A percentile compares a stretch with the other conserved stretches of the same genome.
phyloP scores from a whole-genome alignment of 2,329 filamentous ascomycete genomes.

The Aspergillus neoniger region DNA sequence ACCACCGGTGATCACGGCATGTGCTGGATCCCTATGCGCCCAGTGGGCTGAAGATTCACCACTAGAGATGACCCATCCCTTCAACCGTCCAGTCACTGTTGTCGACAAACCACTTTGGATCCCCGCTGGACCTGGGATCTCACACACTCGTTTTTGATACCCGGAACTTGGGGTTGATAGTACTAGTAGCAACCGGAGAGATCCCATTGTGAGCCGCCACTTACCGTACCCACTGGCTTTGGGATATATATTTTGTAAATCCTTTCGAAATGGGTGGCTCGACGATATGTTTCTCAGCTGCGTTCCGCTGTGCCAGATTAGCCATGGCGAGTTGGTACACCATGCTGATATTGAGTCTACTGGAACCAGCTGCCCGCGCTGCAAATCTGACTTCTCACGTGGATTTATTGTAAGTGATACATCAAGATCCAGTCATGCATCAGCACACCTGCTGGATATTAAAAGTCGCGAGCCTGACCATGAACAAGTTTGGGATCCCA shows the following conservation, averaged over 20 bases:
- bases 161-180: background rate
- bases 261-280: background rate
- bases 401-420: conserved; percentile 30
- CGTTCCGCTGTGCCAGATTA: background rate
- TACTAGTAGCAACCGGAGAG: background rate
- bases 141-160: background rate
- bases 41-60: conserved; percentile 11
- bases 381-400: conserved; percentile 30
- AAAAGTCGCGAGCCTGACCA: conserved; percentile 11
- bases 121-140: background rate
- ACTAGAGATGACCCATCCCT: background rate
- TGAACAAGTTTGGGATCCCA: conserved; percentile 31
- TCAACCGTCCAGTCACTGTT: background rate
- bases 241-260: conserved; percentile 2
- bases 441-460: background rate
- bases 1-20: conserved; percentile 19
- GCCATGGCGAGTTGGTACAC: conserved; percentile 14
- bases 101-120: background rate
- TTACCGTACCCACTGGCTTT: background rate
- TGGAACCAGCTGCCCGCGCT: conserved; percentile 16
- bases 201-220: background rate
- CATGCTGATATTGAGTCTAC: conserved; percentile 18
- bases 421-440: background rate
- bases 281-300: background rate
- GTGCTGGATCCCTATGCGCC: conserved; percentile 15